phyloP scores from a whole-genome alignment of 345 rosid genomes.

The Populus ilicifolia region DNA sequence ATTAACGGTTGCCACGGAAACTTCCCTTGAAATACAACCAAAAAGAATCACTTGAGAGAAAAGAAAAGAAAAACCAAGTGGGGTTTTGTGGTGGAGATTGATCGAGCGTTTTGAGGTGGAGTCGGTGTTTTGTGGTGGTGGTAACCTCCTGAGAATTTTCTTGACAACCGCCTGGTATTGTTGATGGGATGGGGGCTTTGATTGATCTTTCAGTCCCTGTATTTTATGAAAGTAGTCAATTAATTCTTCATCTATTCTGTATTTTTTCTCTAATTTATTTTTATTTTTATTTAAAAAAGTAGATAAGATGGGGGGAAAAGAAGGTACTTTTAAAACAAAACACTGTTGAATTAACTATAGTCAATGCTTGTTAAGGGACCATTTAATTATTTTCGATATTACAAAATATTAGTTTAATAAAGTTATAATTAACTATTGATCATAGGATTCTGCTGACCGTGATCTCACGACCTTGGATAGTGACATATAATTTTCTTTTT shows the following conservation, averaged over 20 bases:
- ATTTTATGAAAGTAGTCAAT: no score
- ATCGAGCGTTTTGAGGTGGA: neutral
- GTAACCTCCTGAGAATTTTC: neutral
- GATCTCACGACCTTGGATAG: constrained; percentile 1
- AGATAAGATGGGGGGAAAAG: no score
- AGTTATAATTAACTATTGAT: neutral
- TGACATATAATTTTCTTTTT: neutral
- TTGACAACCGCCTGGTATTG: neutral
- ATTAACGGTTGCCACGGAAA: neutral
- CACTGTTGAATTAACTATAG: no score
- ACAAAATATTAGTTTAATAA: no score
- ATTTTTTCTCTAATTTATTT: neutral
- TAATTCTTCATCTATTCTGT: neutral
- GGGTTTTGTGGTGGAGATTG: constrained; percentile 27
- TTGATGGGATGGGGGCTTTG: no score
- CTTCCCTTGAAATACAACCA: neutral
- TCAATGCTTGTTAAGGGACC: no score
- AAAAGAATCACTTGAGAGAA: neutral
- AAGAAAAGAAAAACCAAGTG: constrained; percentile 7
- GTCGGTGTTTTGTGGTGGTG: constrained; percentile 6
- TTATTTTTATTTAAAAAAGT: neutral
- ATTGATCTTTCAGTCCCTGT: no score
- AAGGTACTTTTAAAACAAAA: no score
- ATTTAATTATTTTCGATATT: no score
- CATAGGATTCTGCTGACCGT: constrained; percentile 22